Evolutionary conservation across 179 eudicot genomes (phyloP).

Genomic region (Gypsophila paniculata): DNA sequence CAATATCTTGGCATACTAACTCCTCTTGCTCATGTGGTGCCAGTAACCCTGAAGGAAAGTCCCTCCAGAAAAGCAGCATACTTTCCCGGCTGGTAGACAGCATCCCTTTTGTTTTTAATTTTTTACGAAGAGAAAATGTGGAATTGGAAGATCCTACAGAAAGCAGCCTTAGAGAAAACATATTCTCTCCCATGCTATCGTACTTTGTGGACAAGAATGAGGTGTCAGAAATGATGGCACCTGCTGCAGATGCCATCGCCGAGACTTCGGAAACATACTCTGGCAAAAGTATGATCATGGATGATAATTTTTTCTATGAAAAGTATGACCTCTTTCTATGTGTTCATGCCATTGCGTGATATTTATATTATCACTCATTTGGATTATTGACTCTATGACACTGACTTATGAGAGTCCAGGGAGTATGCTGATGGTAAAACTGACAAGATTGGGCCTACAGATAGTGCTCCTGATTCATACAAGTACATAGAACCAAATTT

Average conservation of each 20-base stretch:
- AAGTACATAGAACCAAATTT: constrained; percentile 26
- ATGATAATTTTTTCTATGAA: constrained; percentile 25
- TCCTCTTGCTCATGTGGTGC: constrained; percentile 20
- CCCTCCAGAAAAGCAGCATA: constrained; percentile 48
- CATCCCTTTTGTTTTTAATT: constrained; percentile 61
- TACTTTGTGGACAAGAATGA: constrained; percentile 31
- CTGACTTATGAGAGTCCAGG: constrained; percentile 26
- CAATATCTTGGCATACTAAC: neutral
- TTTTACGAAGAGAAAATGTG: constrained; percentile 41
- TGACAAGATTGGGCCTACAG: constrained; percentile 28
- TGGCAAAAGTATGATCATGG: constrained; percentile 34
- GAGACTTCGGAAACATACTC: constrained; percentile 36
- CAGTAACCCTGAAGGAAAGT: constrained; percentile 44
- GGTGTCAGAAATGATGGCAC: constrained; percentile 26
- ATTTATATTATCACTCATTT: neutral
- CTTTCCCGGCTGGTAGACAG: constrained; percentile 65
- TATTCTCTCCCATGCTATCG: constrained; percentile 28
- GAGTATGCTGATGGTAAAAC: constrained; percentile 31
- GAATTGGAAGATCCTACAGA: constrained; percentile 26
- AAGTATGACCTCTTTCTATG: constrained; percentile 33
- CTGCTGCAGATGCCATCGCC: constrained; percentile 24
- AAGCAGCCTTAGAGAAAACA: constrained; percentile 28
- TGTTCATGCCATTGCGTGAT: constrained; percentile 1
- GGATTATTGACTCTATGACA: constrained; percentile 3
- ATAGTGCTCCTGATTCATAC: constrained; percentile 27